These are phyloP conservation scores for Alternaria arborescens DNA, from an alignment of 2,329 filamentous ascomycete genomes.

Conservation along the genomic window DNA sequence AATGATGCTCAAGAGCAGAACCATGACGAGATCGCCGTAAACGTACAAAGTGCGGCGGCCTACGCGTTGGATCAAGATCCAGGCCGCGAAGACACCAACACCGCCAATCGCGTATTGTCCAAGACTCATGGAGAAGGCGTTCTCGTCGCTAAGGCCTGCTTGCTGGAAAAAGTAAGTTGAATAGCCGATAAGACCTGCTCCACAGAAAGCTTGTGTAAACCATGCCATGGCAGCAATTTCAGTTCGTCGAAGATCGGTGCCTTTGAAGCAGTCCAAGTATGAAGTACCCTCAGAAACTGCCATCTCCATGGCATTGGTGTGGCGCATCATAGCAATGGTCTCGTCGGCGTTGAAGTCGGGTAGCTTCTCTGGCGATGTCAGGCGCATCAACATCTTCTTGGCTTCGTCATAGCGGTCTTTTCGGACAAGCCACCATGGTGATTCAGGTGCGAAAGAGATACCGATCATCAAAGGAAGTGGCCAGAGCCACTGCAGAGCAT, in stretches of 20 bases:
- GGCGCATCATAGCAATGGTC: slow-evolving; percentile 89
- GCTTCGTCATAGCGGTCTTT: slow-evolving; percentile 71
- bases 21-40: slow-evolving; percentile 66
- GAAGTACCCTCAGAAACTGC: slow-evolving; percentile 71
- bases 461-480: slow-evolving; percentile 72
- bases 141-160: slow-evolving; percentile 55
- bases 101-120: slow-evolving; percentile 68
- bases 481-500: slow-evolving; percentile 80
- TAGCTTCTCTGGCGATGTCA: slow-evolving; percentile 62
- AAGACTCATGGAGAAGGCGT: slow-evolving; percentile 56
- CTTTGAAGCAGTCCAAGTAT: slow-evolving; percentile 85
- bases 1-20: slow-evolving; percentile 76
- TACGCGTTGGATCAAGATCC: slow-evolving; percentile 79
- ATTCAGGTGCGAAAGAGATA: slow-evolving; percentile 74
- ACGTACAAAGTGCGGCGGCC: slow-evolving; percentile 80
- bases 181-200: slow-evolving; percentile 47
- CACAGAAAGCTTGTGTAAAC: slow-evolving; percentile 57
- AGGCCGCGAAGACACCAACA: slow-evolving; percentile 75
- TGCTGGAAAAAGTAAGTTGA: slow-evolving; percentile 59
- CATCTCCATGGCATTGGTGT: slow-evolving; percentile 83
- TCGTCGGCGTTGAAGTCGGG: slow-evolving; percentile 54
- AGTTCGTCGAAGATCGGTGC: slow-evolving; percentile 80
- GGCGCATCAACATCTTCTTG: slow-evolving; percentile 69
- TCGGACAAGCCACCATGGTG: slow-evolving; percentile 78
- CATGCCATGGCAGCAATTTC: slow-evolving; percentile 68